phyloP scores from a whole-genome alignment of 1,284 basidiomycete genomes.

The Ganoderma leucocontextum region DNA sequence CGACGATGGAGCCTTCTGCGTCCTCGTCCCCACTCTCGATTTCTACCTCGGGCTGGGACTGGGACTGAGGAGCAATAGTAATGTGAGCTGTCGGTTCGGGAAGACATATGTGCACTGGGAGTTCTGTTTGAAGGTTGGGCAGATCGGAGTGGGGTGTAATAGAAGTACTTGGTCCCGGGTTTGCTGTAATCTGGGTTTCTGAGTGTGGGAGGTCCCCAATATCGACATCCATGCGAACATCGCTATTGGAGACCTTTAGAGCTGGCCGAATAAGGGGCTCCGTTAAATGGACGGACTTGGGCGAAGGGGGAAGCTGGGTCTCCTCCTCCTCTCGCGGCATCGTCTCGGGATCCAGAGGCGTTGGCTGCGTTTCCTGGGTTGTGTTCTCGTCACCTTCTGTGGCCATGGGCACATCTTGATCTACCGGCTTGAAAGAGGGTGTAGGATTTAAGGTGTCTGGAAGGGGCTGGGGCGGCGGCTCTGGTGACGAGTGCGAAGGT shows the following conservation, averaged over 20 bases:
- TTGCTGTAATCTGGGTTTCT: neutral
- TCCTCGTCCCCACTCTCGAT: constrained; percentile 31
- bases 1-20: constrained; percentile 31
- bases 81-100: neutral
- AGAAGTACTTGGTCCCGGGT: neutral
- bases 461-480: neutral
- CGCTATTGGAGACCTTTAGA: neutral
- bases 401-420: neutral
- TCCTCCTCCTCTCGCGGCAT: neutral
- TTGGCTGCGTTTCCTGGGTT: neutral
- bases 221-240: neutral
- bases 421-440: neutral
- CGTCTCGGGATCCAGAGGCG: neutral
- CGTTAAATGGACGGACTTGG: neutral
- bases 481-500: neutral
- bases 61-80: neutral
- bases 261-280: neutral
- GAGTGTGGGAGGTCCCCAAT: neutral
- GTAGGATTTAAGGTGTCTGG: neutral
- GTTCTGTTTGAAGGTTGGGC: neutral
- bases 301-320: neutral
- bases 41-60: neutral
- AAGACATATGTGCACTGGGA: neutral
- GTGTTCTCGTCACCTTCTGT: neutral
- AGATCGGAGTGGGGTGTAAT: neutral